Evolutionary conservation across 371 early-diverging fungal species (phyloP), one percentile per base, ranked within the genome.

Genomic region (Choanephora cucurbitarum): DNA sequence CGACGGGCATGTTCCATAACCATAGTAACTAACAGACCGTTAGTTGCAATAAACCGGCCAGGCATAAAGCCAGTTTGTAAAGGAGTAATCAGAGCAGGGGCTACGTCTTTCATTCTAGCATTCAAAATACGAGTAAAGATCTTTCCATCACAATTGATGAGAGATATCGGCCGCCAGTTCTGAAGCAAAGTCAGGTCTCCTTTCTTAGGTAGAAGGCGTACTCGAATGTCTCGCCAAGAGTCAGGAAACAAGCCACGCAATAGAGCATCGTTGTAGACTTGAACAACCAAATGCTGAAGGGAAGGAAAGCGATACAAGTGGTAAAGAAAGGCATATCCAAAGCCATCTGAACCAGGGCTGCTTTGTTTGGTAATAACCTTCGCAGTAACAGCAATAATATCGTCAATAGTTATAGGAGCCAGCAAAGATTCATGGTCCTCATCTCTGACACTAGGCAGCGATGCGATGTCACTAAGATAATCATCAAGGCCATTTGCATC

Each of bases 31-130:
- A 55, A 14, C 0, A 54, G 17, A 3, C 49, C 41, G 37, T 44
- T 43, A 39, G 49, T 50, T 15, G 50, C 54, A 6, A 49, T 60
- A 18, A 49, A 55, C 0, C 60, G 49, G 7, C 44, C 54, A 9
- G 18, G n/a, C 1, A 60, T 39, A n/a, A 60, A 60, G 2, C 60
- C 54, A n/a, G 49, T 60, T 37, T 53, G 60, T 15, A 37, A 49
- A 0, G 23, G 43, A 19, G 1, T 49, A 5, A 60, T 46, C 4
- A 52, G 14, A 0, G 32, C 7, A 2, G 17, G 8, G 3, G 34
- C 24, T 0, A 18, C 21, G 13, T 2, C 2, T 15, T 40, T 37
- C 14, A 58, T 17, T 9, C 58, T 15, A 22, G 31, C 18, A n/a
- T 22, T 58, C 11, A 52, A 19, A 19, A 58, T 50, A 1, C 47